Percentiles rank a stretch among this genome's conserved stretches.
phyloP scores from a whole-genome alignment of 1,284 basidiomycete species.

The Cutaneotrichosporon spelunceum region DNA sequence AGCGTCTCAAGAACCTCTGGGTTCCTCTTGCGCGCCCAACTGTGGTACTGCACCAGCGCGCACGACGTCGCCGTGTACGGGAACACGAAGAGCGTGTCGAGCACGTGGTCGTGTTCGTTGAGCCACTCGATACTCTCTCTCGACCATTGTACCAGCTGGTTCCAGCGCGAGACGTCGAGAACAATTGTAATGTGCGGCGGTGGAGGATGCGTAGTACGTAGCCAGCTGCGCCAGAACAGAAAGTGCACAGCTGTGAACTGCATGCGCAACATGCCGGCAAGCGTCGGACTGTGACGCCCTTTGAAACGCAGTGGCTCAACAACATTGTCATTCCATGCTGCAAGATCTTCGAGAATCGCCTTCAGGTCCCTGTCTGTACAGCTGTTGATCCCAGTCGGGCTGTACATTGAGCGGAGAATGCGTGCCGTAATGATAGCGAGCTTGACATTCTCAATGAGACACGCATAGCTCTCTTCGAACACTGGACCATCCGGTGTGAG shows the following conservation, averaged over 20 bases:
- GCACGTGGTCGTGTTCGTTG: constrained; percentile 69
- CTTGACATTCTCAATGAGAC: constrained; percentile 69
- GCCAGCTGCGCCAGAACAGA: constrained; percentile 82
- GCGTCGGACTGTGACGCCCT: constrained; percentile 60
- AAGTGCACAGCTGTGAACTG: constrained; percentile 76
- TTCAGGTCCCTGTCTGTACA: constrained; percentile 74
- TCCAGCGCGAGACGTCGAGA: constrained; percentile 76
- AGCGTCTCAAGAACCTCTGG: constrained; percentile 68
- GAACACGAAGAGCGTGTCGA: constrained; percentile 82
- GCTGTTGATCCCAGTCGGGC: constrained; percentile 77
- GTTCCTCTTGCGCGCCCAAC: constrained; percentile 77
- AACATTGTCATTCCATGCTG: constrained; percentile 66
- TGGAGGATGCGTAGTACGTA: constrained; percentile 84
- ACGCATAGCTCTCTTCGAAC: constrained; percentile 31
- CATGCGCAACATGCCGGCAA: constrained; percentile 71
- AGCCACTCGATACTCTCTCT: constrained; percentile 86
- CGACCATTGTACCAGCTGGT: constrained; percentile 65
- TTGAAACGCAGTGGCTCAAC: constrained; percentile 69
- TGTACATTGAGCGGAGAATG: constrained; percentile 78
- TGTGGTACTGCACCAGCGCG: constrained; percentile 65
- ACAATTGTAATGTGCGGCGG: constrained; percentile 80
- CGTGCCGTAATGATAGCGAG: constrained; percentile 81
- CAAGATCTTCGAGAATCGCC: constrained; percentile 66
- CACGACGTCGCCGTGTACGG: constrained; percentile 86
- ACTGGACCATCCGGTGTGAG: constrained; percentile 33